A percentile compares a stretch with the other conserved stretches of the same genome.
Conservation (phyloP, 371 early-diverging fungal genomes). For the Apophysomyces ossiformis region DNA sequence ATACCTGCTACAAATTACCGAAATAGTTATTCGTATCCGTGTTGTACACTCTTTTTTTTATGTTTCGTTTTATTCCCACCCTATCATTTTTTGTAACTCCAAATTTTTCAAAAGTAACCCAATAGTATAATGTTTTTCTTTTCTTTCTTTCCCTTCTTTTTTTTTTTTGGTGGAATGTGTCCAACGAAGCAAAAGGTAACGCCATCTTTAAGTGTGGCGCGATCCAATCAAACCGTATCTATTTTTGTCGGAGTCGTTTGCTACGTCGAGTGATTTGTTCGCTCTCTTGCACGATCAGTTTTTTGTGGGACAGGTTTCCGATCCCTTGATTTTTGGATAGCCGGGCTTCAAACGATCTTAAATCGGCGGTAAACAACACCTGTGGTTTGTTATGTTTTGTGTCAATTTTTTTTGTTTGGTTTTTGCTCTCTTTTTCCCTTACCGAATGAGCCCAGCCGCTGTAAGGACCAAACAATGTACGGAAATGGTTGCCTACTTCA, state of each 20-base stretch:
- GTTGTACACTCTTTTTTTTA: not conserved
- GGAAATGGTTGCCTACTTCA: slow-evolving; percentile 76
- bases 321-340: slow-evolving; percentile 10
- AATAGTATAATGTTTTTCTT: not conserved
- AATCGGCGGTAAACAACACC: slow-evolving; percentile 62
- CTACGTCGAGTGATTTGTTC: not conserved
- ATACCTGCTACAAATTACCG: slow-evolving; percentile 6
- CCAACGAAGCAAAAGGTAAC: too few species aligned
- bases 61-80: not conserved
- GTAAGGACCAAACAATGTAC: slow-evolving; percentile 79
- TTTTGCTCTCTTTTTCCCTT: slow-evolving; percentile 13
- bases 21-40: slow-evolving; percentile 1
- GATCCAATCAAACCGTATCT: not conserved
- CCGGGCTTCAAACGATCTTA: slow-evolving; percentile 37
- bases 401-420: not conserved
- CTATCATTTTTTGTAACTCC: not conserved
- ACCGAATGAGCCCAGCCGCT: slow-evolving; percentile 96
- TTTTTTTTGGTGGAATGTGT: too few species aligned
- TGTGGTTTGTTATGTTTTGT: slow-evolving; percentile 13
- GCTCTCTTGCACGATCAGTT: not conserved
- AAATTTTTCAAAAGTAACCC: not conserved
- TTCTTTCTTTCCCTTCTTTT: not conserved
- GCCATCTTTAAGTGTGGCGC: not conserved
- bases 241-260: slow-evolving; percentile 12
- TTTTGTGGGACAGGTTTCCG: not conserved